Percentiles rank a stretch among this genome's conserved stretches.
Evolutionary conservation across 2,329 filamentous ascomycete genomes (phyloP).

Genomic region (Aureobasidium sp.): DNA sequence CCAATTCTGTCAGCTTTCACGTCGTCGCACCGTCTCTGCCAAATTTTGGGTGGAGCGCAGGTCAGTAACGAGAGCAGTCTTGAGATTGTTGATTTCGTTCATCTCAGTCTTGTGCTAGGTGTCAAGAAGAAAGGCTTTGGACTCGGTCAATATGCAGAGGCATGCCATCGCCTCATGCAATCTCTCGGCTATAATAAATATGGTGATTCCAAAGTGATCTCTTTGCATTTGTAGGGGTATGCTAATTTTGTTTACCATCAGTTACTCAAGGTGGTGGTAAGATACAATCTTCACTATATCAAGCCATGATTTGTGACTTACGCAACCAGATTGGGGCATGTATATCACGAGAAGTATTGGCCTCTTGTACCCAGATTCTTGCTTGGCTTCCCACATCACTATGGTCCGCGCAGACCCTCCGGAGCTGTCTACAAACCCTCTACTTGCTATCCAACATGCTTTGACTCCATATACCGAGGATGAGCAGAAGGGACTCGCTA

Average conservation of each 20-base stretch:
- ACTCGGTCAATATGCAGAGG: slow-evolving; percentile 54
- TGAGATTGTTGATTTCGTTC: neutral
- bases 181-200: slow-evolving; percentile 58
- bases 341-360: slow-evolving; percentile 56
- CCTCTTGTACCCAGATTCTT: slow-evolving; percentile 47
- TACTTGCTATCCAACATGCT: slow-evolving; percentile 49
- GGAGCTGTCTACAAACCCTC: slow-evolving; percentile 42
- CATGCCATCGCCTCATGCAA: slow-evolving; percentile 59
- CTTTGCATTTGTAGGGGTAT: neutral
- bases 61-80: neutral
- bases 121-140: slow-evolving; percentile 49
- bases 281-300: neutral
- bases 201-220: slow-evolving; percentile 21
- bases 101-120: slow-evolving; percentile 18
- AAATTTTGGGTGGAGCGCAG: slow-evolving; percentile 46
- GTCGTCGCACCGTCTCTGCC: slow-evolving; percentile 47
- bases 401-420: slow-evolving; percentile 46
- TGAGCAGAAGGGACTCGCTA: slow-evolving; percentile 45
- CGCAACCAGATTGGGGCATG: slow-evolving; percentile 53
- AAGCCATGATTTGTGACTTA: neutral
- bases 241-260: neutral
- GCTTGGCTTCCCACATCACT: slow-evolving; percentile 56
- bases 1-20: slow-evolving; percentile 40
- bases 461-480: slow-evolving; percentile 44
- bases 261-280: slow-evolving; percentile 47